Base-by-base conservation (phyloP, 2,329 filamentous ascomycete genomes). In the Trichoderma hamatum region DNA sequence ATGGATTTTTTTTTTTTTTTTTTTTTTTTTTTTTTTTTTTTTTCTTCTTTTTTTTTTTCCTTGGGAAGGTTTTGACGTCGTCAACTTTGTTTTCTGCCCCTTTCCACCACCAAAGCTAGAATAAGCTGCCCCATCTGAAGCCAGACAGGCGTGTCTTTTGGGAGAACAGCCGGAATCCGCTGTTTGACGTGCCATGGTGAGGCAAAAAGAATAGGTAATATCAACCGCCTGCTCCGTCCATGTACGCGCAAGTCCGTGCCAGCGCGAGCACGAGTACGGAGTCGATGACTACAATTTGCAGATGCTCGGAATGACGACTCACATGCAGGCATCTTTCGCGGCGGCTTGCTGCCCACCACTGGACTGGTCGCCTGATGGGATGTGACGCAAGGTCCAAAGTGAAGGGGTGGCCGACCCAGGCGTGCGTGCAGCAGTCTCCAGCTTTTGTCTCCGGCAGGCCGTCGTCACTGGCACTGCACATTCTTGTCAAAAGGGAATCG, bases 401-500 rank as follows among this genome's bases (percentile, higher is more conserved):
- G 61, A 69, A 65, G 67, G 67, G 67, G 67, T 69, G 60, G 60
- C 61, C 61, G 52, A 49, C 21, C 60, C 55, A 68, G 67, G 67
- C 54, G 67, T 69, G 67, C 61, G 54, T 60, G 32, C 54, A 69
- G 62, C 61, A 11, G 51, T 49, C 63, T 51, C 54, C 63, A 66
- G 63, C 63, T 51, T 43, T 49, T 34, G 24, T 49, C 63, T 58
- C 62, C 62, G 21, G 56, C 34, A 65, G 26, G 32, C 51, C 65
- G 56, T 67, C 65, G 65, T 67, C 65, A 61, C 55, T 61, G 54
- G 39, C 52, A 69, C 54, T 65, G 67, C 67, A 69, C 61, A 54
- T 55, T 64, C 67, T 54, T 56, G 58, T 65, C 54, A 69, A 69
- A 69, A 65, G 46, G 67, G 67, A 69, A 69, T 69, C 64, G 67